These are phyloP conservation scores for Penicillium arizonense DNA, from an alignment of 495 filamentous ascomycete species.

Conservation along the genomic window DNA sequence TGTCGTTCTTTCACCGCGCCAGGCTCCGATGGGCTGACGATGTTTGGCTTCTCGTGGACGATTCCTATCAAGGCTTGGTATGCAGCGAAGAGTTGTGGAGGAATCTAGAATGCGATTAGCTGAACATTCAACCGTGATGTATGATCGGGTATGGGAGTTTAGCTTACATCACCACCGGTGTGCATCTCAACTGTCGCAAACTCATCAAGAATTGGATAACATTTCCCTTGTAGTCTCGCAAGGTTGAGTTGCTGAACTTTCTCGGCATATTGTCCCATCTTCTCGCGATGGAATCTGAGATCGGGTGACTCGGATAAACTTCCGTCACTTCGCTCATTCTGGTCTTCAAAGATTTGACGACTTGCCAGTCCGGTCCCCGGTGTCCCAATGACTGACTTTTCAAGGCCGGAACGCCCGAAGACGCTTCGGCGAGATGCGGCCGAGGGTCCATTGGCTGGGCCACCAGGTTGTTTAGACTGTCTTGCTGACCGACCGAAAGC, in stretches of 20 bases:
- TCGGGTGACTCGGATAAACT: slow-evolving; percentile 52
- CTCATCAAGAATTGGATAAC: slow-evolving; percentile 68
- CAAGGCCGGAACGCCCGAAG: slow-evolving; percentile 69
- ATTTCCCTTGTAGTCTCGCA: slow-evolving; percentile 60
- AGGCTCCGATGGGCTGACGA: slow-evolving; percentile 49
- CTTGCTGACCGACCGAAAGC: slow-evolving; percentile 60
- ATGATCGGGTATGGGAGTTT: background rate
- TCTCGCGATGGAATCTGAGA: slow-evolving; percentile 72
- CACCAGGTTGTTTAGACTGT: slow-evolving; percentile 35
- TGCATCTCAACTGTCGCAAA: slow-evolving; percentile 69
- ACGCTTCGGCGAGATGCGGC: slow-evolving; percentile 53
- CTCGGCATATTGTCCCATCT: slow-evolving; percentile 73
- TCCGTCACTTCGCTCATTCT: slow-evolving; percentile 51
- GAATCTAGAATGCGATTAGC: slow-evolving; percentile 41
- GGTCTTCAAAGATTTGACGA: slow-evolving; percentile 64
- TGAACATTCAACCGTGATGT: background rate
- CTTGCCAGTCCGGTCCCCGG: slow-evolving; percentile 57
- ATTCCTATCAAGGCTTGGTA: slow-evolving; percentile 77
- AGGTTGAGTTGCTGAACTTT: slow-evolving; percentile 75
- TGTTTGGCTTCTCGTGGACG: slow-evolving; percentile 60
- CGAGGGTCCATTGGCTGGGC: slow-evolving; percentile 28
- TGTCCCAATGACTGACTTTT: slow-evolving; percentile 81
- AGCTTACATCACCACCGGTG: slow-evolving; percentile 60
- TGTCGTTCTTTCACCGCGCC: slow-evolving; percentile 68
- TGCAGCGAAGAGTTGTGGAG: slow-evolving; percentile 68